These are phyloP conservation scores for Pyrus communis DNA, from an alignment of 306 rosid species.

Conservation along the genomic window DNA sequence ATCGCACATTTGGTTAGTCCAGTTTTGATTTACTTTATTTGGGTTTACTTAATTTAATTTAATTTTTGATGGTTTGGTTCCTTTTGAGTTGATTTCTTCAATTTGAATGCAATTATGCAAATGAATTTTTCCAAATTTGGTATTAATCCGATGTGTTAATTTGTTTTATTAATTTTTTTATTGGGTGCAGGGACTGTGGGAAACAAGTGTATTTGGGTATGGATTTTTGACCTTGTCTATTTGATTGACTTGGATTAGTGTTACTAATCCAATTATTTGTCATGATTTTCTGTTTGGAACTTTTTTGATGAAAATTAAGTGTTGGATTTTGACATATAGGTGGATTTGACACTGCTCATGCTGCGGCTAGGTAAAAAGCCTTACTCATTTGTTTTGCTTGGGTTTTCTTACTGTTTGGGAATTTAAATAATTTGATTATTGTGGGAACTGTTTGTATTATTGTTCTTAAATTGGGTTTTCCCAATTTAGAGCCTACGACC, in stretches of 20 bases:
- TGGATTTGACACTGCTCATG: slow-evolving; percentile 98
- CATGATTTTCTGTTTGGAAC: slow-evolving; percentile 32
- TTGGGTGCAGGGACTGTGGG: slow-evolving; percentile 85
- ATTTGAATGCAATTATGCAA: background rate
- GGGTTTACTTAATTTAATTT: background rate
- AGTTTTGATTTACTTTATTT: background rate
- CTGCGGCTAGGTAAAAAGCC: slow-evolving; percentile 79
- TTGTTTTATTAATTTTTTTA: background rate
- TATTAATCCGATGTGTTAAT: slow-evolving; percentile 10
- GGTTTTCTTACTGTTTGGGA: background rate
- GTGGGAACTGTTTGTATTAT: background rate
- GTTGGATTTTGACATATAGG: slow-evolving; percentile 44
- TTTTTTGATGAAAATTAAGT: slow-evolving; percentile 7
- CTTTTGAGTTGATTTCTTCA: background rate
- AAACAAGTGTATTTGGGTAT: slow-evolving; percentile 96
- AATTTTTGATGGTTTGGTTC: background rate
- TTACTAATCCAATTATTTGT: slow-evolving; percentile 3
- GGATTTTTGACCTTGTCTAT: slow-evolving; percentile 19
- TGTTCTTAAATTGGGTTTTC: slow-evolving; percentile 17
- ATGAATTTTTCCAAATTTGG: background rate
- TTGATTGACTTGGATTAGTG: slow-evolving; percentile 5
- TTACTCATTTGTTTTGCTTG: background rate
- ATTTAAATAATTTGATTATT: background rate
- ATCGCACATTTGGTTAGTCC: slow-evolving; percentile 85
- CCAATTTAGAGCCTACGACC: slow-evolving; percentile 84